Evolutionary conservation across 208 protist species (phyloP).

Genomic region (Leishmania mexicana): DNA sequence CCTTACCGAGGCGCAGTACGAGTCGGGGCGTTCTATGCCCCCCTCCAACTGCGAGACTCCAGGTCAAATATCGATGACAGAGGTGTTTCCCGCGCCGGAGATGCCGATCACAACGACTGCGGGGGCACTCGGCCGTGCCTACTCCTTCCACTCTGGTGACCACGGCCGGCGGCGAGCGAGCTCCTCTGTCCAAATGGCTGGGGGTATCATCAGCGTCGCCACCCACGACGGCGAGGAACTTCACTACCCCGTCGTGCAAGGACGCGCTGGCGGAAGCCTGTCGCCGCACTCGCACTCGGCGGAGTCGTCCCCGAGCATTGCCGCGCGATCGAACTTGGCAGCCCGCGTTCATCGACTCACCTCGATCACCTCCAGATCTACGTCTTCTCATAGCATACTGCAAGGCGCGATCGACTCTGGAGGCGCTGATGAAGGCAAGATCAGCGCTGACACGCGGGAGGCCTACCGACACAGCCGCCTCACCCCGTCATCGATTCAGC

Average conservation of each 20-base stretch:
- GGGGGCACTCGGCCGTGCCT: neutral
- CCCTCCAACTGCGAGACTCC: constrained; percentile 2
- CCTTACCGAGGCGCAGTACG: neutral
- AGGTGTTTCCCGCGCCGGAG: constrained; percentile 11
- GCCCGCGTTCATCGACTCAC: constrained; percentile 13
- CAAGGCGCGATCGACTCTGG: neutral
- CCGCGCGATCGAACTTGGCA: constrained; percentile 3
- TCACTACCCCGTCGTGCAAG: constrained; percentile 30
- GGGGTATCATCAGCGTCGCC: constrained; percentile 19
- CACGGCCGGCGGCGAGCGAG: neutral
- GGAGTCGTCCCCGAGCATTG: neutral
- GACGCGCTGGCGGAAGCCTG: constrained; percentile 30
- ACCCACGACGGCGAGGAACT: constrained; percentile 20
- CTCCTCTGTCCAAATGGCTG: neutral
- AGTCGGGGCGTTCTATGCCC: neutral
- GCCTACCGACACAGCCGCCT: constrained; percentile 26
- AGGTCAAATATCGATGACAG: constrained; percentile 14
- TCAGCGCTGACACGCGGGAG: constrained; percentile 5
- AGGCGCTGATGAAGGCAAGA: constrained; percentile 5
- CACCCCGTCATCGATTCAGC: constrained; percentile 27
- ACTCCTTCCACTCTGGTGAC: neutral
- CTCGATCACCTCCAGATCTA: constrained; percentile 1
- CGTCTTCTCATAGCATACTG: neutral
- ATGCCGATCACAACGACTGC: neutral
- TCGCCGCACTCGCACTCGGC: neutral